Percentiles rank a stretch among this genome's conserved stretches.
Evolutionary conservation across 257 asterid species (phyloP).

Genomic region (Solanum corneliomulleri): DNA sequence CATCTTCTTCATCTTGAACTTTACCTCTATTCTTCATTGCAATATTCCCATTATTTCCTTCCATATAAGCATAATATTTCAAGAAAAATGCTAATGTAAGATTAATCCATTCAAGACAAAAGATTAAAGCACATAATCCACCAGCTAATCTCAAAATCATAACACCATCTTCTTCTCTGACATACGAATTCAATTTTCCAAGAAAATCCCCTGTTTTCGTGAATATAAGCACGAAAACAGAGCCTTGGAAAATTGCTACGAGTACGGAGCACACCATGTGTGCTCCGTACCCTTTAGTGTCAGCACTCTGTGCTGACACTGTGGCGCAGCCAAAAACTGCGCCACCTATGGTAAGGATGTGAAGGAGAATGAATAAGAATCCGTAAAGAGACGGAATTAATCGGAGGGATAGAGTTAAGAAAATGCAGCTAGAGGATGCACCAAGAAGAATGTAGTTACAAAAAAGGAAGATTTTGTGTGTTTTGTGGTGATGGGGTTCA

Average conservation of each 20-base stretch:
- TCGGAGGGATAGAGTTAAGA: constrained; percentile 37
- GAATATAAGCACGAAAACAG: constrained; percentile 72
- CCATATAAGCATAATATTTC: constrained; percentile 62
- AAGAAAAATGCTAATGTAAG: constrained; percentile 70
- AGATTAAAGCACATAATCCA: constrained; percentile 50
- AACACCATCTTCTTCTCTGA: constrained; percentile 71
- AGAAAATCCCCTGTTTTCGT: constrained; percentile 67
- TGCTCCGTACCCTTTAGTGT: constrained; percentile 53
- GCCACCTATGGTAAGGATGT: constrained; percentile 25
- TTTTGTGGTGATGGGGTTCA: neutral
- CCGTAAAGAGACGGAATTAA: constrained; percentile 33
- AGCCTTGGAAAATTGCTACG: constrained; percentile 86
- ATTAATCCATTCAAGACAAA: constrained; percentile 83
- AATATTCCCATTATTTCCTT: constrained; percentile 23
- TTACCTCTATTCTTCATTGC: constrained; percentile 38
- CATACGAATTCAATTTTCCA: constrained; percentile 61
- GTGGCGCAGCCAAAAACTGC: constrained; percentile 51
- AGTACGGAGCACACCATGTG: constrained; percentile 84
- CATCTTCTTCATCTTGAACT: constrained; percentile 48
- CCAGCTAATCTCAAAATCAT: constrained; percentile 67
- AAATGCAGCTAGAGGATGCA: constrained; percentile 34
- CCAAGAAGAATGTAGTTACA: constrained; percentile 32
- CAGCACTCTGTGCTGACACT: constrained; percentile 27
- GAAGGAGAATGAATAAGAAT: constrained; percentile 35
- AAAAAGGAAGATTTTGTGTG: constrained; percentile 21